Conservation (phyloP, 108 stramenopile genomes). For the Nannochloropsis gaditana region DNA sequence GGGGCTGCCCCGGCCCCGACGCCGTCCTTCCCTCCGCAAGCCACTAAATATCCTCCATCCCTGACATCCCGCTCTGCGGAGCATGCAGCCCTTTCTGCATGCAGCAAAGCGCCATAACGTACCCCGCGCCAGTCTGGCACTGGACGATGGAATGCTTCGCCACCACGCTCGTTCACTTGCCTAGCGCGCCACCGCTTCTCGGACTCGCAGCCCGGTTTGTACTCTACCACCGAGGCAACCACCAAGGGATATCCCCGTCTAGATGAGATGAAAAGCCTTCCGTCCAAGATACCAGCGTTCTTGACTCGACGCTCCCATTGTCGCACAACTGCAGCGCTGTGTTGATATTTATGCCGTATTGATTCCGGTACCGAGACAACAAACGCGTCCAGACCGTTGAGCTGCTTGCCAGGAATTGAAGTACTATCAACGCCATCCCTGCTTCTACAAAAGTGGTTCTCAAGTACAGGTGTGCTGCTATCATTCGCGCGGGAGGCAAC, state of each 20-base stretch:
- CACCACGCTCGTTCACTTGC: conserved; percentile 1
- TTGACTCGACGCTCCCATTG: conserved; percentile 9
- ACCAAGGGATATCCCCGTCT: conserved; percentile 19
- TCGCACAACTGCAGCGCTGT: not conserved
- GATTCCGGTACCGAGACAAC: not conserved
- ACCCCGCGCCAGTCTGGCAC: conserved; percentile 15
- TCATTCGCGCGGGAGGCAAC: not conserved
- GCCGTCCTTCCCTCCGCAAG: not conserved
- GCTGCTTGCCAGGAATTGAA: not conserved
- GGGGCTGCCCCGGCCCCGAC: not conserved
- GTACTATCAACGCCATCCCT: not conserved
- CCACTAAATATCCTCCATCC: not conserved
- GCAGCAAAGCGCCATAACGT: not conserved
- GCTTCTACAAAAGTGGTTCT: not conserved
- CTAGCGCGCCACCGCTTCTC: not conserved
- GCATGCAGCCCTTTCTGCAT: not conserved
- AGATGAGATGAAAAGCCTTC: not conserved
- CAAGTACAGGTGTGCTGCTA: not conserved
- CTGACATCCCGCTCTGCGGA: not conserved
- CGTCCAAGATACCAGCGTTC: not conserved
- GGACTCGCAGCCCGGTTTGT: not conserved
- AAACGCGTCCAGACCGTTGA: not conserved
- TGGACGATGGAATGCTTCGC: not conserved
- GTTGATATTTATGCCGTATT: conserved; percentile 8
- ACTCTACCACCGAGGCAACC: not conserved